Evolutionary conservation across 2,329 filamentous ascomycete genomes (phyloP).

Genomic region (Diaporthe velutina): DNA sequence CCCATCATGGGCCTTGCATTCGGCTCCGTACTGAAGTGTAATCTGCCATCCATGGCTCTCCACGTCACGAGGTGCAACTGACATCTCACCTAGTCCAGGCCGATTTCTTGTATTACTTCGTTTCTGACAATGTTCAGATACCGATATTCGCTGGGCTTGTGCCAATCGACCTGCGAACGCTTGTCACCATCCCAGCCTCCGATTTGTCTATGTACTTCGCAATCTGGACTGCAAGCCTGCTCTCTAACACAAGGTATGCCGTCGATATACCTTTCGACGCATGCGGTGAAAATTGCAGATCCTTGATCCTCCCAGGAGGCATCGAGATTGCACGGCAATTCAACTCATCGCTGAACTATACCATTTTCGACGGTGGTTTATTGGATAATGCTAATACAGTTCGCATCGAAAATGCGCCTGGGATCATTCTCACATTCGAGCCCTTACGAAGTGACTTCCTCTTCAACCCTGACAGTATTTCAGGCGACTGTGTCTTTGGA

Average conservation of each 20-base stretch:
- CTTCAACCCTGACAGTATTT: not conserved
- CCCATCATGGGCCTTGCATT: constrained; percentile 4
- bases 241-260: constrained; percentile 9
- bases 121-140: not conserved
- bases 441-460: not conserved
- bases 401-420: constrained; percentile 8
- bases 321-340: constrained; percentile 6
- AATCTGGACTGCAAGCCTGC: constrained; percentile 9
- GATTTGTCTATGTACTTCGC: constrained; percentile 10
- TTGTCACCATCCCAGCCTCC: not conserved
- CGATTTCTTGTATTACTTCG: constrained; percentile 14
- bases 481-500: constrained; percentile 5
- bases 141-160: constrained; percentile 4
- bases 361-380: not conserved
- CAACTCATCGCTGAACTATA: constrained; percentile 5
- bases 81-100: not conserved
- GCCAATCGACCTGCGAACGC: not conserved
- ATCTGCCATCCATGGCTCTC: not conserved
- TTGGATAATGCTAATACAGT: not conserved
- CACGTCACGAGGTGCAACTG: not conserved
- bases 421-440: not conserved
- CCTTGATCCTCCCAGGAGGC: constrained; percentile 11
- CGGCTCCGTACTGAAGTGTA: constrained; percentile 13
- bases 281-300: not conserved
- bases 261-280: not conserved